A percentile compares a stretch with the other conserved stretches of the same genome.
Evolutionary conservation across 2,329 filamentous ascomycete genomes (phyloP).

Genomic region (Neonectria magnoliae): DNA sequence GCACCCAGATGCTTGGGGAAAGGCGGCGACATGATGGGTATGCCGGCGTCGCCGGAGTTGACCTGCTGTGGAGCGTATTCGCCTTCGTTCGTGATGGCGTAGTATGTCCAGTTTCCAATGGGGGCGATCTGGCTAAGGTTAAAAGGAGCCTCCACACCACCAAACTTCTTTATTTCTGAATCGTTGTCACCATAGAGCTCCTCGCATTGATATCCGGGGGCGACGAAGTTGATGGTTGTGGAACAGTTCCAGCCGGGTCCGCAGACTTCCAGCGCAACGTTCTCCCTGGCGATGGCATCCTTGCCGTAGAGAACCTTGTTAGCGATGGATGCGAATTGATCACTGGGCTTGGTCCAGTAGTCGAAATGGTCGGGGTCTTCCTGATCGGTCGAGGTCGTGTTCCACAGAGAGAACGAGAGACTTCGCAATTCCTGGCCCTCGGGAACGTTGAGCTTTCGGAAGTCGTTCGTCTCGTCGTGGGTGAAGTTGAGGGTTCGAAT

Average conservation of each 20-base stretch:
- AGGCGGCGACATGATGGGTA: neutral
- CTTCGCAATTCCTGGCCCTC: conserved; percentile 21
- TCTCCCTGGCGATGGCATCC: conserved; percentile 18
- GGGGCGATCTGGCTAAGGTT: conserved; percentile 28
- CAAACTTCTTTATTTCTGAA: conserved; percentile 19
- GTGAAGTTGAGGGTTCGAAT: conserved; percentile 36
- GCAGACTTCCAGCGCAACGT: conserved; percentile 24
- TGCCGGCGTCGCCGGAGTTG: neutral
- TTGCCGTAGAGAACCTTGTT: conserved; percentile 29
- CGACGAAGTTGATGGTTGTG: conserved; percentile 32
- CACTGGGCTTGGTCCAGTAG: conserved; percentile 24
- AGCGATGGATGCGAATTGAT: conserved; percentile 22
- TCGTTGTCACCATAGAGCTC: conserved; percentile 21
- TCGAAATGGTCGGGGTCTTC: conserved; percentile 23
- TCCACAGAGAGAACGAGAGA: conserved; percentile 29
- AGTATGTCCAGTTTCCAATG: conserved; percentile 28
- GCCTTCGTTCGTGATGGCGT: conserved; percentile 19
- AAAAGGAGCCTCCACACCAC: conserved; percentile 21
- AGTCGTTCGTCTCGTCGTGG: conserved; percentile 29
- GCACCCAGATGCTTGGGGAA: conserved; percentile 31
- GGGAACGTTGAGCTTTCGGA: conserved; percentile 1
- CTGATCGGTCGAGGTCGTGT: conserved; percentile 7
- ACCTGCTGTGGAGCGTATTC: conserved; percentile 34
- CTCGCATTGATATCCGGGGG: conserved; percentile 36
- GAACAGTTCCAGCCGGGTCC: conserved; percentile 36